Evolutionary conservation across 805 yeast species (phyloP).

Genomic region (Ogataea philodendri): DNA sequence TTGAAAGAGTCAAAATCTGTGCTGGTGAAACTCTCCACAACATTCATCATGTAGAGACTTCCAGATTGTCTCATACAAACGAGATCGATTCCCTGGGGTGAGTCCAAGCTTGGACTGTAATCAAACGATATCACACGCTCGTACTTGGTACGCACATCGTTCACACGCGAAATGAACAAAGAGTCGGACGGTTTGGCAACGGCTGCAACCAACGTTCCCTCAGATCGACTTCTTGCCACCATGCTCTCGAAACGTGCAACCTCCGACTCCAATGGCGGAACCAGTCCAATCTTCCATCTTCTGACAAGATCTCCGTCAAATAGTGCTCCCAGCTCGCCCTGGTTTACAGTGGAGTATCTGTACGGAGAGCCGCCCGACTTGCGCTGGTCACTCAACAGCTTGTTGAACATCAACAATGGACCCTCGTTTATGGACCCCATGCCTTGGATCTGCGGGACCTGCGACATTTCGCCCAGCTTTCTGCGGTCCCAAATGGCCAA

Average conservation of each 20-base stretch:
- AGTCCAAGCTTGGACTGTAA: slow-evolving; percentile 56
- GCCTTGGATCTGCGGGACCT: slow-evolving; percentile 11
- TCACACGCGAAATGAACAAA: slow-evolving; percentile 71
- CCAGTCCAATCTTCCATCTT: slow-evolving; percentile 73
- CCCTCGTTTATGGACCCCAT: slow-evolving; percentile 39
- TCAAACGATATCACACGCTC: slow-evolving; percentile 86
- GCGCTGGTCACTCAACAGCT: slow-evolving; percentile 57
- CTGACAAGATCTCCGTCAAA: slow-evolving; percentile 76
- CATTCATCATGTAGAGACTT: slow-evolving; percentile 76
- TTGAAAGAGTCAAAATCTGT: slow-evolving; percentile 66
- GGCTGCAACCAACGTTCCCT: slow-evolving; percentile 14
- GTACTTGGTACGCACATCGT: slow-evolving; percentile 69
- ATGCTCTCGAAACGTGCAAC: slow-evolving; percentile 23
- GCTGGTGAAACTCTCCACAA: slow-evolving; percentile 61
- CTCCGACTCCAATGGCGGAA: slow-evolving; percentile 38
- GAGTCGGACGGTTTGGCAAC: slow-evolving; percentile 43
- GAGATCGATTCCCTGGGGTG: slow-evolving; percentile 57
- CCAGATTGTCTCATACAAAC: slow-evolving; percentile 93
- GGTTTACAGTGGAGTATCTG: slow-evolving; percentile 61
- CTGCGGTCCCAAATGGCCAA: slow-evolving; percentile 81
- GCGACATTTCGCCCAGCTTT: slow-evolving; percentile 39
- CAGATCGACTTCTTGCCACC: slow-evolving; percentile 18
- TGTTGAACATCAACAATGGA: slow-evolving; percentile 60
- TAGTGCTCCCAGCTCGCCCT: slow-evolving; percentile 74
- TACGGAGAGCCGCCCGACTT: slow-evolving; percentile 63